Base-by-base conservation (phyloP, 495 filamentous ascomycete genomes). In the Penicillium parvum region DNA sequence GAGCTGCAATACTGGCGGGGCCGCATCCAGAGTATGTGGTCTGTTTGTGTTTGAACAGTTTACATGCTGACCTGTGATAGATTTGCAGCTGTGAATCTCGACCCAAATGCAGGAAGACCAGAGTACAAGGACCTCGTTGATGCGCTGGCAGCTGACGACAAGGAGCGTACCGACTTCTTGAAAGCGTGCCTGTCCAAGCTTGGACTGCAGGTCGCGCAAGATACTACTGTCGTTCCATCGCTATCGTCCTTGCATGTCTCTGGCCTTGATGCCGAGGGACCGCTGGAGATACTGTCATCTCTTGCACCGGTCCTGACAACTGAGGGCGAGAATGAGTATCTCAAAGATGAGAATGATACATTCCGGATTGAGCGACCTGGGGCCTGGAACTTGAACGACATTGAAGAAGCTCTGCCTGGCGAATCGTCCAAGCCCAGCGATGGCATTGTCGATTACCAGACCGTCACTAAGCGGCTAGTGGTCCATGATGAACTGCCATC, bases 1-100 rank as follows among this genome's bases (percentile, higher is more conserved):
- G 92, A 15, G 72, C 73, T 17, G 87, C 81, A 1, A 66, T 96
- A 15, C 66, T 98, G 22, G 94, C 86, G 1, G 88, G 90, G 0
- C 86, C 91, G 29, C 94, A 98, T 73, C 91, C 92, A 33, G 94
- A 98, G 87, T 95, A 71, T 65, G 83, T 75, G 12, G 17, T 28
- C 18, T 21, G 9, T 26, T 20, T 14, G 39, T 11, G 7, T 19
- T 22, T 26, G 19, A 9, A 21, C 11, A 21, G 19, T 25, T 14
- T 3, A 20, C n/a, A 12, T 19, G 16, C 51, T 57, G 34, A 57
- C 41, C 41, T 51, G 52, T 22, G 18, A 3, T 52, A 95, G 89
- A 56, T 98, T 98, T 61, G 85, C 89, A 3, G 80, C 84, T 6
- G 75, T 69, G 26, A 95, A 95, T 52, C 78, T 97, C 3, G 74